Evolutionary conservation across 2,329 filamentous ascomycete species (phyloP).

Genomic region (Chaetomium olivaceum): DNA sequence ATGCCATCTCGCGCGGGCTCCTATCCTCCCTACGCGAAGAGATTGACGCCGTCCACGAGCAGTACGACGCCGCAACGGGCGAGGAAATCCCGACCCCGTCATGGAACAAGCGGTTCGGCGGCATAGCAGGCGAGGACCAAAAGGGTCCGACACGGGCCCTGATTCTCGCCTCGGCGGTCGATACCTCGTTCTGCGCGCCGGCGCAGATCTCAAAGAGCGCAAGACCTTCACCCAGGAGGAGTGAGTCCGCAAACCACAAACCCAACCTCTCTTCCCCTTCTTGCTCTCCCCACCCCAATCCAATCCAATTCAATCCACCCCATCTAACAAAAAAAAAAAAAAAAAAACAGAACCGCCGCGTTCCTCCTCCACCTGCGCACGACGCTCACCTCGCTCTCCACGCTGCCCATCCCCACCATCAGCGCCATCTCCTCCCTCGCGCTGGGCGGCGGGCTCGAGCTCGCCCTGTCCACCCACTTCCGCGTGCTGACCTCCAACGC

Average conservation of each 20-base stretch:
- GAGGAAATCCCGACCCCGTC: conserved; percentile 48
- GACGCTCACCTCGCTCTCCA: conserved; percentile 72
- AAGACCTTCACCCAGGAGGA: conserved; percentile 73
- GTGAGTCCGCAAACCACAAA: conserved; percentile 50
- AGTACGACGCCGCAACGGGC: conserved; percentile 56
- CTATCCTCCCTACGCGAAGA: conserved; percentile 71
- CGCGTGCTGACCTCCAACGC: conserved; percentile 82
- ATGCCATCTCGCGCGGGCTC: conserved; percentile 82
- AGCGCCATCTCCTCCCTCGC: conserved; percentile 82
- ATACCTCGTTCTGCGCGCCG: conserved; percentile 88
- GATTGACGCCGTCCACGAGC: conserved; percentile 68
- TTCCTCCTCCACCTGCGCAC: conserved; percentile 77
- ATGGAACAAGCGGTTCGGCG: conserved; percentile 46
- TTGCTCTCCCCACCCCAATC: neutral
- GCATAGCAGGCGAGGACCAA: conserved; percentile 46
- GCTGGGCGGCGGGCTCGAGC: conserved; percentile 89
- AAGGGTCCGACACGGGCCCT: conserved; percentile 72
- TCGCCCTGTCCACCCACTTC: conserved; percentile 86
- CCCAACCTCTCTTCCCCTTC: neutral
- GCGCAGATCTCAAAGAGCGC: conserved; percentile 90
- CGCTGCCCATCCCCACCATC: conserved; percentile 85
- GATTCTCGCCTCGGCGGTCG: conserved; percentile 81
- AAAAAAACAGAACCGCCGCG: conserved; percentile 62
- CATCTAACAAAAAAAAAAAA: too few relatives aligned
- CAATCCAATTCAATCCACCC: neutral